These are phyloP conservation scores for Aspergillus nomiae DNA, from an alignment of 2,329 filamentous ascomycete species.

Conservation along the genomic window DNA sequence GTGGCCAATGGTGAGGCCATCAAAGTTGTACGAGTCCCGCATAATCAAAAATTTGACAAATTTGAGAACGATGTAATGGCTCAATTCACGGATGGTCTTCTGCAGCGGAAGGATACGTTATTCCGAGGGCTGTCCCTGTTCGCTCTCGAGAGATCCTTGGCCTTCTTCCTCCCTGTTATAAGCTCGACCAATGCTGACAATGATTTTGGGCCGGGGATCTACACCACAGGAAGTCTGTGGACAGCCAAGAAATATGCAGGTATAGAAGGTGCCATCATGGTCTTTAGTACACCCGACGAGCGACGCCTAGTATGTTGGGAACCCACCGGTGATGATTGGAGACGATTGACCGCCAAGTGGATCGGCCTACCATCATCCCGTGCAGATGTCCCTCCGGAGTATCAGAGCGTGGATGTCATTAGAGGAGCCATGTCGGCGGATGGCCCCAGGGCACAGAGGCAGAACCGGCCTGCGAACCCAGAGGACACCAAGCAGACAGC, in stretches of 20 bases:
- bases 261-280: background rate
- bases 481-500: background rate
- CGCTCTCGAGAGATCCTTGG: background rate
- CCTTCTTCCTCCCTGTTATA: background rate
- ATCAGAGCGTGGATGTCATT: background rate
- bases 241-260: background rate
- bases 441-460: background rate
- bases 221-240: background rate
- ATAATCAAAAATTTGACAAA: too few species aligned
- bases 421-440: background rate
- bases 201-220: background rate
- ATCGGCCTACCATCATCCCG: background rate
- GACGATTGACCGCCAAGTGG: background rate
- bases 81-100: too few species aligned
- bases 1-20: too few species aligned
- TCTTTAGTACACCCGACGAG: background rate
- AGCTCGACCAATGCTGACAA: background rate
- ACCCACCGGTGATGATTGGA: background rate
- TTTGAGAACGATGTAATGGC: too few species aligned
- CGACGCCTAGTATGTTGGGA: background rate
- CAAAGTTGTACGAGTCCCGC: too few species aligned
- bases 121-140: background rate
- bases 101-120: background rate
- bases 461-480: background rate
- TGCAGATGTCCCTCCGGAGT: too few species aligned